Percentiles rank a stretch among this genome's conserved stretches.
Evolutionary conservation across 2,329 filamentous ascomycete genomes (phyloP).

Genomic region (Sclerotinia minor): DNA sequence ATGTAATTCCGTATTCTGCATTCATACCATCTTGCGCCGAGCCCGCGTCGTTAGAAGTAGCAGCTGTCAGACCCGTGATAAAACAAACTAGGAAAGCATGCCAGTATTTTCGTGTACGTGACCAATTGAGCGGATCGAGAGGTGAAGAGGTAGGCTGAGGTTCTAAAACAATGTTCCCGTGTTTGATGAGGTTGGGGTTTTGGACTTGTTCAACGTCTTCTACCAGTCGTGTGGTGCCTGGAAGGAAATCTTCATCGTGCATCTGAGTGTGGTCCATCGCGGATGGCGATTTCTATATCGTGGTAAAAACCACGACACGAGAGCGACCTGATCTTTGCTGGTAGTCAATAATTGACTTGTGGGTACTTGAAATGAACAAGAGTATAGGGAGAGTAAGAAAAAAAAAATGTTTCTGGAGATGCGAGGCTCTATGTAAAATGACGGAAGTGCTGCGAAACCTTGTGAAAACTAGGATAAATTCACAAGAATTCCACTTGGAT

Average conservation of each 20-base stretch:
- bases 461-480: background rate
- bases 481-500: constrained; percentile 18
- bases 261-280: constrained; percentile 19
- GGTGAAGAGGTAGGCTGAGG: constrained; percentile 55
- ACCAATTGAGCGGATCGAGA: constrained; percentile 56
- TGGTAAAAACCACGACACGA: constrained; percentile 18
- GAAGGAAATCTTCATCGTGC: constrained; percentile 32
- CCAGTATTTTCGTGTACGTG: constrained; percentile 50
- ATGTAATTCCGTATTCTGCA: constrained; percentile 52
- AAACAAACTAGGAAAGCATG: constrained; percentile 54
- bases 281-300: constrained; percentile 17
- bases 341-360: constrained; percentile 12
- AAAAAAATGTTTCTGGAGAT: background rate
- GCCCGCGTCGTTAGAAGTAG: constrained; percentile 57
- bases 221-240: constrained; percentile 34
- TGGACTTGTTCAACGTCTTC: constrained; percentile 29
- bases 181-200: constrained; percentile 32
- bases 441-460: background rate
- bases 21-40: constrained; percentile 53
- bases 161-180: constrained; percentile 51
- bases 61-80: constrained; percentile 56
- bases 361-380: background rate
- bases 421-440: background rate
- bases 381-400: background rate
- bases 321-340: constrained; percentile 7